Evolutionary conservation across 1,139 yeast genomes (phyloP).

Genomic region (Debaryomyces coudertii): DNA sequence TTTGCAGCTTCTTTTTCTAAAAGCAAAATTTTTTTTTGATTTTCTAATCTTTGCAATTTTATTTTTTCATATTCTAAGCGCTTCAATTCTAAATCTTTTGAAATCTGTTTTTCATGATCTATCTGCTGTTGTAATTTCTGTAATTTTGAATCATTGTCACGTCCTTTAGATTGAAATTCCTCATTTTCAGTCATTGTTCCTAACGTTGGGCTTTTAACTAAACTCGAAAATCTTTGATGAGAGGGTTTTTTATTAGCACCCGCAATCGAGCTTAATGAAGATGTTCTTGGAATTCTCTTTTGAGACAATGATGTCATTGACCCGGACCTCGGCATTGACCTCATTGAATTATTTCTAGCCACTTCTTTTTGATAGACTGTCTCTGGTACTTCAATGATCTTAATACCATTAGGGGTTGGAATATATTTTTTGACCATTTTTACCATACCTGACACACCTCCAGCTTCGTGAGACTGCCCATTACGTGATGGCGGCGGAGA

Average conservation of each 20-base stretch:
- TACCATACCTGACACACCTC: conserved; percentile 15
- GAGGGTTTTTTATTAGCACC: not conserved
- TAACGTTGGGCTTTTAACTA: conserved; percentile 12
- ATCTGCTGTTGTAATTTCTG: conserved; percentile 29
- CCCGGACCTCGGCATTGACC: conserved; percentile 33
- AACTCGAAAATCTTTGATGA: conserved; percentile 15
- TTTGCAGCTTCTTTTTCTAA: conserved; percentile 6
- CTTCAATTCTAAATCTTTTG: conserved; percentile 34
- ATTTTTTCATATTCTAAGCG: conserved; percentile 36
- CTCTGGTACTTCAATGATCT: conserved; percentile 52
- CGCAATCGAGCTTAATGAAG: conserved; percentile 16
- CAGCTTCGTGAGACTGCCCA: conserved; percentile 11
- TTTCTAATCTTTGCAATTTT: conserved; percentile 23
- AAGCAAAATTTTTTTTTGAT: conserved; percentile 22
- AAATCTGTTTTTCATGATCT: conserved; percentile 35
- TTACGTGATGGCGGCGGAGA: conserved; percentile 10
- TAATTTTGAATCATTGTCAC: conserved; percentile 16
- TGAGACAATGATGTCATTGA: conserved; percentile 22
- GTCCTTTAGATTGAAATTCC: conserved; percentile 13
- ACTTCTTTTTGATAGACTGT: conserved; percentile 40
- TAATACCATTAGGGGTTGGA: conserved; percentile 53
- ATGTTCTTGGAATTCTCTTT: conserved; percentile 23
- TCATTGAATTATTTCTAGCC: conserved; percentile 44
- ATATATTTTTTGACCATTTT: conserved; percentile 52
- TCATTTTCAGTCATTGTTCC: conserved; percentile 21